Conservation (phyloP, 495 filamentous ascomycete genomes). For the Entonaema liquescens region DNA sequence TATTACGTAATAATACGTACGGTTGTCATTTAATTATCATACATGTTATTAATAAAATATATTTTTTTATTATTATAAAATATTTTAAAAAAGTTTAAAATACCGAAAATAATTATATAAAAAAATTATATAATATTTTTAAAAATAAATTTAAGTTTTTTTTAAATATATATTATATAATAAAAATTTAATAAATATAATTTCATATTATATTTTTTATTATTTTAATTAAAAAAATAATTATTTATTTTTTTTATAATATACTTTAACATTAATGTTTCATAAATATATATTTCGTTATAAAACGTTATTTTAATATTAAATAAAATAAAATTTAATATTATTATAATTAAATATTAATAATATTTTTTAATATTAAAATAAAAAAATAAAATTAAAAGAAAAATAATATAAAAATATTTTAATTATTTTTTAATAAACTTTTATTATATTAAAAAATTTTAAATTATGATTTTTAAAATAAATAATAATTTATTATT, state of each 20-base stretch:
- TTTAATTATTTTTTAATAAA: not conserved
- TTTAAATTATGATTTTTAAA: not conserved
- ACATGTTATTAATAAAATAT: not conserved
- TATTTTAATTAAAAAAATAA: not conserved
- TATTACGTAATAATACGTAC: too few relatives aligned
- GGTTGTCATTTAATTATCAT: too few relatives aligned
- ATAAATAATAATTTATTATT: not conserved
- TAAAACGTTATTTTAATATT: not conserved
- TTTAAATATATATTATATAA: not conserved
- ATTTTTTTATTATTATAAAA: not conserved
- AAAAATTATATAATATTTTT: too few relatives aligned
- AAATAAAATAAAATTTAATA: not conserved
- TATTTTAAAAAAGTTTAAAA: not conserved
- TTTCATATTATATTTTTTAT: not conserved
- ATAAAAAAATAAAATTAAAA: not conserved
- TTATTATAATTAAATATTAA: not conserved
- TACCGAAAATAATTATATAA: too few relatives aligned
- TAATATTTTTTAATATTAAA: not conserved
- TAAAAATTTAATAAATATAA: not conserved
- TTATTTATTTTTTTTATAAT: constrained; percentile 5
- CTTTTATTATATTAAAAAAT: not conserved
- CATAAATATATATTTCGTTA: not conserved
- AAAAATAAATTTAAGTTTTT: not conserved
- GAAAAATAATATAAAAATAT: not conserved
- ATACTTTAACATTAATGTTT: not conserved